phyloP scores from a whole-genome alignment of 2,329 filamentous ascomycete species.

The Xylariaceae sp. region DNA sequence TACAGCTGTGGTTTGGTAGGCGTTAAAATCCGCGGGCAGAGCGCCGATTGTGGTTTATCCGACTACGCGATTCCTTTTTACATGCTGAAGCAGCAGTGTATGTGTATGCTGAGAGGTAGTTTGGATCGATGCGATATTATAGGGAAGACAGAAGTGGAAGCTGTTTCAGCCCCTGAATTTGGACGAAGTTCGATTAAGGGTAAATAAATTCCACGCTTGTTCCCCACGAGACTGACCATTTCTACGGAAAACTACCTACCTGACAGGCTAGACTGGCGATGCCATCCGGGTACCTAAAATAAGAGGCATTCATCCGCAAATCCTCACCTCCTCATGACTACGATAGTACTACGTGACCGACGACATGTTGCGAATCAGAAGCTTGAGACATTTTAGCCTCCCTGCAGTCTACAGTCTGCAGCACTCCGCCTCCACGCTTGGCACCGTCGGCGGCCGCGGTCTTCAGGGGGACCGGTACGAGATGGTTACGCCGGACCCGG shows the following conservation, averaged over 20 bases:
- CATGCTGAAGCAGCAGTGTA: conserved; percentile 3
- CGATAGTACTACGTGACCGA: too few relatives aligned
- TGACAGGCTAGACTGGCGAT: not conserved
- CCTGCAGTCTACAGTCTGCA: not conserved
- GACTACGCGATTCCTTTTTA: conserved; percentile 15
- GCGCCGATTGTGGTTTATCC: conserved; percentile 28
- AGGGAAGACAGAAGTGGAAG: not conserved
- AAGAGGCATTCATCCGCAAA: not conserved
- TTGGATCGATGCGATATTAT: not conserved
- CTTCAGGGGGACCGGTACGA: not conserved
- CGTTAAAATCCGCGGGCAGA: conserved; percentile 30
- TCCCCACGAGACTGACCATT: not conserved
- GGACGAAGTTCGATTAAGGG: not conserved
- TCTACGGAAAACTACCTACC: not conserved
- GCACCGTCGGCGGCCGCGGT: not conserved
- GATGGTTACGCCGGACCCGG: not conserved
- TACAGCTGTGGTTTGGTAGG: conserved; percentile 31
- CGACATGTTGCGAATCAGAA: not conserved
- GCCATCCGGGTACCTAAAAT: not conserved
- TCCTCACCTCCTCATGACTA: not conserved
- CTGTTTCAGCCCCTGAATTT: not conserved
- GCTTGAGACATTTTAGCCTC: not conserved
- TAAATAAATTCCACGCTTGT: not conserved
- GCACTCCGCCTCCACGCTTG: not conserved
- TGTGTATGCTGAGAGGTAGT: not conserved